Evolutionary conservation across 75 land plant genomes (phyloP).

Genomic region (Cunninghamia lanceolata): DNA sequence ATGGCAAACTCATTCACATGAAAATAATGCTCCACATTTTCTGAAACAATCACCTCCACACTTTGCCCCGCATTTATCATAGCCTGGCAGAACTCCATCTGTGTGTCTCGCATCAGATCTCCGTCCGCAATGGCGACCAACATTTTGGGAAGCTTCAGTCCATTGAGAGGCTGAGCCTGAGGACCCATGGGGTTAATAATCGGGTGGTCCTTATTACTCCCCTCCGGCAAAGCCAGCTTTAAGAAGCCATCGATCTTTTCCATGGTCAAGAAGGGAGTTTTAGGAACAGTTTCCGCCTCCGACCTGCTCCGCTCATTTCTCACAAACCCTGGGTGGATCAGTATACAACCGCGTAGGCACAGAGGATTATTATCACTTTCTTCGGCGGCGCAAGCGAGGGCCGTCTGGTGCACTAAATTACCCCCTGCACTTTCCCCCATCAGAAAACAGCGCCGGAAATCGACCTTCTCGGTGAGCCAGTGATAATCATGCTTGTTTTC

Average conservation of each 20-base stretch:
- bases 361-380: background rate
- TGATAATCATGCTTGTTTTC: slow-evolving; percentile 10
- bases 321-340: slow-evolving; percentile 49
- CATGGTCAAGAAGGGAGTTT: slow-evolving; percentile 44
- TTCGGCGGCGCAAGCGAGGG: slow-evolving; percentile 17
- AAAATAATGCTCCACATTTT: slow-evolving; percentile 42
- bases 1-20: slow-evolving; percentile 33
- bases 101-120: slow-evolving; percentile 51
- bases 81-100: slow-evolving; percentile 56
- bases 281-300: slow-evolving; percentile 30
- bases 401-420: slow-evolving; percentile 68
- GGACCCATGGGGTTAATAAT: slow-evolving; percentile 54
- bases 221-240: slow-evolving; percentile 44
- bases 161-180: slow-evolving; percentile 30
- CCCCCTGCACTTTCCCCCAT: slow-evolving; percentile 90
- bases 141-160: slow-evolving; percentile 32
- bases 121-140: slow-evolving; percentile 52
- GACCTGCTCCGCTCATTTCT: slow-evolving; percentile 44
- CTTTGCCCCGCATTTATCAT: slow-evolving; percentile 37
- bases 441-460: slow-evolving; percentile 54
- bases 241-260: slow-evolving; percentile 60
- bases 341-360: background rate
- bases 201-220: slow-evolving; percentile 58
- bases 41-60: slow-evolving; percentile 40
- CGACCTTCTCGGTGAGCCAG: slow-evolving; percentile 40